Conservation (phyloP, 345 rosid genomes). For the Boechera retrofracta region DNA sequence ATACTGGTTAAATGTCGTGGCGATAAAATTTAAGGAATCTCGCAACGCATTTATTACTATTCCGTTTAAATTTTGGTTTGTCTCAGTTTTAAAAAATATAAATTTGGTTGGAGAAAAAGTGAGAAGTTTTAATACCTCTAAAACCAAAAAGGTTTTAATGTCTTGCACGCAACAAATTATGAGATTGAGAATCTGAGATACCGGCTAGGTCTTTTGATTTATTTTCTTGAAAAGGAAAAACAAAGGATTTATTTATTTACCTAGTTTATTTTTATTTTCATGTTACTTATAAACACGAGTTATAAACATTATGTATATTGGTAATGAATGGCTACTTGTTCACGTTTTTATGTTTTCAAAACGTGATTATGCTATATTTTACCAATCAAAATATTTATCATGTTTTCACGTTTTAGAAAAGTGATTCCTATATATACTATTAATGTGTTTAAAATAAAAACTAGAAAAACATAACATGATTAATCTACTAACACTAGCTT, state of each 20-base stretch:
- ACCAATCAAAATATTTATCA: too few species aligned
- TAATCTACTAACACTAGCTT: too few species aligned
- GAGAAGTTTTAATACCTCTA: conserved; percentile 2
- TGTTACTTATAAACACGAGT: not conserved
- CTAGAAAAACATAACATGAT: too few species aligned
- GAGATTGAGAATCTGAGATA: not conserved
- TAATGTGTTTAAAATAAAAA: too few species aligned
- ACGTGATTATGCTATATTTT: too few species aligned
- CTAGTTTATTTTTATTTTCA: not conserved
- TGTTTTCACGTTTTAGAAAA: too few species aligned
- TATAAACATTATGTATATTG: not conserved
- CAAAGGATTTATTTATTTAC: not conserved
- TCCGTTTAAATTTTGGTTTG: not conserved
- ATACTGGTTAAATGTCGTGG: conserved; percentile 7
- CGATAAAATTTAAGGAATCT: conserved; percentile 8
- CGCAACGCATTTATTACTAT: not conserved
- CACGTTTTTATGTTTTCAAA: too few species aligned
- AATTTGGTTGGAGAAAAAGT: not conserved
- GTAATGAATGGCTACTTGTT: too few species aligned
- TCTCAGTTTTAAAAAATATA: not conserved
- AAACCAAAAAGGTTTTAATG: not conserved
- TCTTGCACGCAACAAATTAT: conserved; percentile 28
- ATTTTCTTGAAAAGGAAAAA: not conserved
- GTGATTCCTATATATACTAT: too few species aligned
- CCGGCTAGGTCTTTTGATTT: not conserved